phyloP scores from a whole-genome alignment of 176 grass and related monocot genomes.

The Guadua angustifolia region DNA sequence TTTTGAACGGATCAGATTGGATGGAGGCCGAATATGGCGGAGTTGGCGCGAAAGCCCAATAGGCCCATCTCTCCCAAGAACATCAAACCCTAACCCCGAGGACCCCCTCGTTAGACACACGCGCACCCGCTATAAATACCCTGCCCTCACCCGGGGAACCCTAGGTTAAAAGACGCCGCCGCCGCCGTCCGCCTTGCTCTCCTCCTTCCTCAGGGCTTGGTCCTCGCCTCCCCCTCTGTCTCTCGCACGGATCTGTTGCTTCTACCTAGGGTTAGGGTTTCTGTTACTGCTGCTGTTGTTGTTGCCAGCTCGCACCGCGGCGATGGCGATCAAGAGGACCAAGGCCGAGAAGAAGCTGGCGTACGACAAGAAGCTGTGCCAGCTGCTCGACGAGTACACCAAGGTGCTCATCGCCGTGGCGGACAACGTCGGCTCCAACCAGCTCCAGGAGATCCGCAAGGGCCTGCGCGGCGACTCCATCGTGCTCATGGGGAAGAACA shows the following conservation, averaged over 20 bases:
- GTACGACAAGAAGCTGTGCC: conserved; percentile 78
- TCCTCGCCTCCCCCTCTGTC: not conserved
- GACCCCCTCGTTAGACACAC: no score
- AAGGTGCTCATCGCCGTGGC: conserved; percentile 77
- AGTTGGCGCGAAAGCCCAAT: not conserved
- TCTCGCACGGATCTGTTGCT: not conserved
- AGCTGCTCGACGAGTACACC: conserved; percentile 78
- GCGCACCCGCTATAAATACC: not conserved
- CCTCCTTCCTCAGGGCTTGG: conserved; percentile 46
- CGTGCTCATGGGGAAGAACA: conserved; percentile 90
- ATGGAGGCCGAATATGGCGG: no score
- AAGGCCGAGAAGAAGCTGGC: conserved; percentile 82
- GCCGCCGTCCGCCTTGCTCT: conserved; percentile 63
- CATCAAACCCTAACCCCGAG: conserved; percentile 39
- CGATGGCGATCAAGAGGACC: conserved; percentile 78
- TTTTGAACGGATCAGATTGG: no score
- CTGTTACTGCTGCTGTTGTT: not conserved
- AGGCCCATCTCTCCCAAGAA: not conserved
- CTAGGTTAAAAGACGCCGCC: conserved; percentile 81
- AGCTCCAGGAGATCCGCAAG: conserved; percentile 78
- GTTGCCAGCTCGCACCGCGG: not conserved
- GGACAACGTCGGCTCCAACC: conserved; percentile 88
- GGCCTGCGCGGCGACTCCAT: conserved; percentile 79
- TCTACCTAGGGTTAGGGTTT: conserved; percentile 4
- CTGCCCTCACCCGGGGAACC: not conserved